These are phyloP conservation scores for Tulasnella sp. DNA, from an alignment of 768 basidiomycete genomes.

Conservation along the genomic window DNA sequence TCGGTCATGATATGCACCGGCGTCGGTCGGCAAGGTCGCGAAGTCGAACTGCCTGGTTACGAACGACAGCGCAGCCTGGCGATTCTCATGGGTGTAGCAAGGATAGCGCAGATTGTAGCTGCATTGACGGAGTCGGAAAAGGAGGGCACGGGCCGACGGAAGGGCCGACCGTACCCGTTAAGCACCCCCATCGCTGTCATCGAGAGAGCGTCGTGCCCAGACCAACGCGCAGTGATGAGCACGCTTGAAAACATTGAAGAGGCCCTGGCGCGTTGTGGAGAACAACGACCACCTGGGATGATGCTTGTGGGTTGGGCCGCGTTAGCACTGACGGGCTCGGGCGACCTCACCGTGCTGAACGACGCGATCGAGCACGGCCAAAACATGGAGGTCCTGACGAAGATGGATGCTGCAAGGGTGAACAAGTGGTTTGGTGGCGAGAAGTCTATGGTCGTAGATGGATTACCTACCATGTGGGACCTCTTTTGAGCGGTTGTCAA, in stretches of 20 bases:
- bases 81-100: constrained; percentile 90
- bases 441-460: background rate
- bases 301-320: constrained; percentile 90
- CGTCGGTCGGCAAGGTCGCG: constrained; percentile 75
- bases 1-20: constrained; percentile 85
- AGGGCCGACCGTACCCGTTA: constrained; percentile 53
- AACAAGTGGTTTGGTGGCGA: constrained; percentile 7
- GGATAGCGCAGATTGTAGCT: constrained; percentile 57
- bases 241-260: constrained; percentile 59
- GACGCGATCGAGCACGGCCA: constrained; percentile 25
- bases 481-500: too few relatives aligned
- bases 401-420: constrained; percentile 3
- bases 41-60: constrained; percentile 78
- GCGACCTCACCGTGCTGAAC: constrained; percentile 61
- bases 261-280: constrained; percentile 61
- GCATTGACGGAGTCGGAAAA: constrained; percentile 32
- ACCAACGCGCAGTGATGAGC: constrained; percentile 73
- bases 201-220: constrained; percentile 87
- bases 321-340: constrained; percentile 57
- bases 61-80: constrained; percentile 67
- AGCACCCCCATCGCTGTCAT: constrained; percentile 82
- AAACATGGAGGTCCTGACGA: background rate
- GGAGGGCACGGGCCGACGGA: constrained; percentile 26
- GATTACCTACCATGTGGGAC: too few relatives aligned
- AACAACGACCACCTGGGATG: constrained; percentile 93